Conservation (phyloP, 1,139 yeast species). For the Taphrina communis region DNA sequence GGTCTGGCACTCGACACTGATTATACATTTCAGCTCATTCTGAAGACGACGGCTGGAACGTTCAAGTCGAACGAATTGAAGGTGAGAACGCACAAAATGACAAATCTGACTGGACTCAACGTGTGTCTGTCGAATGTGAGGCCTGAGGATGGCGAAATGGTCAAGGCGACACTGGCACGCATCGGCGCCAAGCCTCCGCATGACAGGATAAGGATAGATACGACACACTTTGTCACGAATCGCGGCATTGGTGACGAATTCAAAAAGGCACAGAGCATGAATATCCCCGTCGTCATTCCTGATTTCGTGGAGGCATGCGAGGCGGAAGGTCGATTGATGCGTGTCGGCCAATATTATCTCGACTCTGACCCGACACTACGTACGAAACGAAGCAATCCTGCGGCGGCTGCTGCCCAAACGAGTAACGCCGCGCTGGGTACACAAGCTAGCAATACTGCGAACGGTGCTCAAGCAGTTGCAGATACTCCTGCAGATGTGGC, state of each 20-base stretch:
- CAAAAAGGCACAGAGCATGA: slow-evolving; percentile 79
- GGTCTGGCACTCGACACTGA: slow-evolving; percentile 87
- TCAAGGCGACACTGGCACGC: slow-evolving; percentile 64
- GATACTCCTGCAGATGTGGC: background rate
- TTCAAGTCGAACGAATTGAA: slow-evolving; percentile 70
- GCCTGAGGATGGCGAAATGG: slow-evolving; percentile 66
- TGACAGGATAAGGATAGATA: slow-evolving; percentile 75
- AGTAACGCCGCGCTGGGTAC: background rate
- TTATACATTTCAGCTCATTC: slow-evolving; percentile 76
- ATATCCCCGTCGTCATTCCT: slow-evolving; percentile 93
- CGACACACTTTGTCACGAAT: slow-evolving; percentile 91
- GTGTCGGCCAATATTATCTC: slow-evolving; percentile 84
- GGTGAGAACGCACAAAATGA: slow-evolving; percentile 91
- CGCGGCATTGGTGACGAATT: slow-evolving; percentile 68
- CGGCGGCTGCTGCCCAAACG: background rate
- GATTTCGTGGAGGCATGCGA: slow-evolving; percentile 98
- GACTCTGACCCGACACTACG: slow-evolving; percentile 51
- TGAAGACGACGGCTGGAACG: slow-evolving; percentile 88
- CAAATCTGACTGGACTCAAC: slow-evolving; percentile 90
- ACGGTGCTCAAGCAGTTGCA: background rate
- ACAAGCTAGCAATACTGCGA: background rate
- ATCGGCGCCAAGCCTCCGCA: slow-evolving; percentile 90
- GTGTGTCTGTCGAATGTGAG: slow-evolving; percentile 84
- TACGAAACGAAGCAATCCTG: slow-evolving; percentile 18
- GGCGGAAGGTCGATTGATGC: slow-evolving; percentile 83